Base-by-base conservation (phyloP, 2,329 filamentous ascomycete species). In the Arthrobotrys musiformis region DNA sequence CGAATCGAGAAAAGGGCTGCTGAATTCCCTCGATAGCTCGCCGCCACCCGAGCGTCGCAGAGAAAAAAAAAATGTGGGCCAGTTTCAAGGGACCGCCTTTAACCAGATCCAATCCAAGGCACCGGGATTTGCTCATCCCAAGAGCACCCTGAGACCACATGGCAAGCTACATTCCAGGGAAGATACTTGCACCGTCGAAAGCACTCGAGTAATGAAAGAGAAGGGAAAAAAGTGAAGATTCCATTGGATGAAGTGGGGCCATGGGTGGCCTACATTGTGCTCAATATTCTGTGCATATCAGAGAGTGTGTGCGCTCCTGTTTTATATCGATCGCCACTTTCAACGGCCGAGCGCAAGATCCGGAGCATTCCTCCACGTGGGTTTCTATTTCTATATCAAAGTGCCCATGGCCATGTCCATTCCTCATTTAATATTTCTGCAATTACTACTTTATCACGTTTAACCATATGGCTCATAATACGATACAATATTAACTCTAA, bases 41-140 rank as follows among this genome's bases (percentile, higher is more conserved):
- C 70, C 72, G 64, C 72, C 72, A 76, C 64, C 72, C 72, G 72
- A 69, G 35, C 46, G 35, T 52, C 44, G 52, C 28, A 42, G 15
- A 42, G 2, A 42, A 42, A 42, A 42, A 37, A 35, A 61, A 24
- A 33, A 52, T 26, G 19, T 68, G 58, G 72, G 22, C 60, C 37
- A 46, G 72, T 76, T 76, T 76, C 72, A 76, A 76, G 70, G 70
- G 62, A 69, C n/a, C 52, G 19, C 42, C 42, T 58, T 68, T 62
- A 63, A 69, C 70, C 62, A 54, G 46, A 68, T 54, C 56, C 56
- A 40, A 69, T 54, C 70, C 70, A 62, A 58, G 67, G 56, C 63
- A 52, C 44, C 50, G 58, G 70, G 72, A 70, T 64, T 63, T 64
- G 63, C 70, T 50, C 22, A 33, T 3, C 50, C 35, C 48, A 48